A percentile compares a stretch with the other conserved stretches of the same genome.
Conservation (phyloP, 257 asterid species). For the Nicotiana obtusifolia region DNA sequence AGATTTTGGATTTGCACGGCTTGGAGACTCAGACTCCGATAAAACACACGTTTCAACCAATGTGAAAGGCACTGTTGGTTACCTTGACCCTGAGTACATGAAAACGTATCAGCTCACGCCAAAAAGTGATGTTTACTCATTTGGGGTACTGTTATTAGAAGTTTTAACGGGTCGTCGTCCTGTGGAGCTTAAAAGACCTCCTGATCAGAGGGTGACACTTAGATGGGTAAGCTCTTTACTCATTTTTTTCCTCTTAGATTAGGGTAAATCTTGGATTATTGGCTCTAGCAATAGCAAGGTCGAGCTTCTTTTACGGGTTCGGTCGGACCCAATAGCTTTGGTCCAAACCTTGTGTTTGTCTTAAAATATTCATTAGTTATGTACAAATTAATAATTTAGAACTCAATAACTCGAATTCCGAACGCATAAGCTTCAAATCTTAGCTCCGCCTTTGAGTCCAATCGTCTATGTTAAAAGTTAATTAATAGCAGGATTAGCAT, state of each 20-base stretch:
- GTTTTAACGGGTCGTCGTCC: slow-evolving; percentile 90
- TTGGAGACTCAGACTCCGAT: slow-evolving; percentile 68
- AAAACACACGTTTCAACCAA: slow-evolving; percentile 78
- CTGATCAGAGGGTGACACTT: slow-evolving; percentile 78
- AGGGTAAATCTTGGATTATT: not conserved
- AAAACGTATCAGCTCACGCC: slow-evolving; percentile 76
- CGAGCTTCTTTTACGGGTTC: no score
- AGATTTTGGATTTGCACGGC: slow-evolving; percentile 91
- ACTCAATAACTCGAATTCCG: no score
- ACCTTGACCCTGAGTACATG: slow-evolving; percentile 98
- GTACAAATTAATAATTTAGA: no score
- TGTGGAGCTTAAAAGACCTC: slow-evolving; percentile 63
- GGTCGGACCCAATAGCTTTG: no score
- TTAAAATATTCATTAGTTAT: no score
- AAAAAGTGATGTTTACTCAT: slow-evolving; percentile 94
- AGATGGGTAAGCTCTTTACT: slow-evolving; percentile 65
- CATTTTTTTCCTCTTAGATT: not conserved
- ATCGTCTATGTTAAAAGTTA: not conserved
- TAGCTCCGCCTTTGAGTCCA: no score
- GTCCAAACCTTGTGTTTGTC: no score
- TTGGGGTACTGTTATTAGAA: slow-evolving; percentile 80
- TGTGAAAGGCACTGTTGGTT: slow-evolving; percentile 96
- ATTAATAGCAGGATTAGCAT: not conserved
- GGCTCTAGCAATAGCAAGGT: not conserved
- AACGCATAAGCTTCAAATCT: no score